These are phyloP conservation scores for Leccinum solheimii DNA, from an alignment of 1,284 basidiomycete species.

Conservation along the genomic window DNA sequence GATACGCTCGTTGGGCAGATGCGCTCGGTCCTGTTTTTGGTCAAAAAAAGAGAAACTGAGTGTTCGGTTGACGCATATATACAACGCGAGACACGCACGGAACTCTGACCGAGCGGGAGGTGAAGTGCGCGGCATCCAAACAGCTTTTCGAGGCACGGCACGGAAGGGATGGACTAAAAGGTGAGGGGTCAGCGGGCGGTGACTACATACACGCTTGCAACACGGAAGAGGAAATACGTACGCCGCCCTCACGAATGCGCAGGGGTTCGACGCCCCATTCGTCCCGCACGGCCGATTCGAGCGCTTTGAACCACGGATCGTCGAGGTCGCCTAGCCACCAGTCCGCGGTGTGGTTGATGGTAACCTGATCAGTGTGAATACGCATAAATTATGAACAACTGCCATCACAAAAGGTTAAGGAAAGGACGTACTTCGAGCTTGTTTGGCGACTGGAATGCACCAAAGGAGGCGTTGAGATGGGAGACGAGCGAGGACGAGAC, in stretches of 20 bases:
- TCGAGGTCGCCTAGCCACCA: constrained; percentile 95
- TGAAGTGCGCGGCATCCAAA: constrained; percentile 84
- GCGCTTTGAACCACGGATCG: constrained; percentile 79
- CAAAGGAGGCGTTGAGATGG: constrained; percentile 66
- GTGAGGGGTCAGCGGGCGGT: background rate
- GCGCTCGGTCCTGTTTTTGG: constrained; percentile 69
- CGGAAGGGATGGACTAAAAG: constrained; percentile 81
- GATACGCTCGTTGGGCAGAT: constrained; percentile 85
- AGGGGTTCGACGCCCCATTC: constrained; percentile 87
- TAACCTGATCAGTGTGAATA: constrained; percentile 48
- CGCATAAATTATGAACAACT: background rate
- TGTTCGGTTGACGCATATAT: background rate
- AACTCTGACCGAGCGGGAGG: constrained; percentile 85
- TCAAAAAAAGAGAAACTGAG: background rate
- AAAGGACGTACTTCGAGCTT: constrained; percentile 54
- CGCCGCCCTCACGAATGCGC: constrained; percentile 92
- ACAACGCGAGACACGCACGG: constrained; percentile 45
- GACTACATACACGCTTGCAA: background rate
- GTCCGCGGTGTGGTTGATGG: constrained; percentile 82
- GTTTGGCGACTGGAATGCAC: constrained; percentile 67
- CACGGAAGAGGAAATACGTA: constrained; percentile 40
- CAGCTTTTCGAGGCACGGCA: constrained; percentile 91
- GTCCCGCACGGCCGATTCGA: constrained; percentile 78
- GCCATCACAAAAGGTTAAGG: no score
- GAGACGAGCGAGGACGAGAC: constrained; percentile 65